Conservation (phyloP, 2,329 filamentous ascomycete species). For the Ceratocystis papillata region DNA sequence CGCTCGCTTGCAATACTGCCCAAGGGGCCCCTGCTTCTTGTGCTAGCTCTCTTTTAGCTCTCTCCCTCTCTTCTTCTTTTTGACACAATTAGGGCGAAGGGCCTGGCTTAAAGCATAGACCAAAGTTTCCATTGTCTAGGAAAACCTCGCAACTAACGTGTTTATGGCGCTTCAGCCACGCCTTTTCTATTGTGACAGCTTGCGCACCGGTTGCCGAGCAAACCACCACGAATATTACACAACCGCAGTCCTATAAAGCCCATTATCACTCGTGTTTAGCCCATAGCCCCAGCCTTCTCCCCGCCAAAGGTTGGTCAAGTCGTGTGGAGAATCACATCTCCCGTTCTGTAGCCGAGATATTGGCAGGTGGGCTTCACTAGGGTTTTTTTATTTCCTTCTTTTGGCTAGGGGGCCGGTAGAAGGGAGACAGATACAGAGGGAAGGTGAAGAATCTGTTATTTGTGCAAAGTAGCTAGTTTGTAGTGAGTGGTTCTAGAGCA, state of each 20-base stretch:
- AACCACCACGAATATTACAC: background rate
- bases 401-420: background rate
- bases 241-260: background rate
- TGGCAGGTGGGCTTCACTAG: conserved; percentile 4
- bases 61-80: background rate
- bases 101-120: background rate
- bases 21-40: background rate
- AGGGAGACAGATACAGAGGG: background rate
- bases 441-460: background rate
- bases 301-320: background rate
- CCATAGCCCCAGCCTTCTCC: background rate
- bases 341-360: conserved; percentile 9
- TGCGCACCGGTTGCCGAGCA: background rate
- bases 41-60: background rate
- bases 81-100: background rate
- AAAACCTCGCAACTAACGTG: background rate
- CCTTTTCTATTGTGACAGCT: background rate
- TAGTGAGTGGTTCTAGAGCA: background rate
- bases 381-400: background rate
- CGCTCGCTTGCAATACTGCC: background rate
- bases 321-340: conserved; percentile 8
- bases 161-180: background rate
- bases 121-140: background rate
- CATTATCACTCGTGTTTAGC: background rate
- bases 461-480: no score